phyloP scores from a whole-genome alignment of 495 filamentous ascomycete genomes.

The Tuber melanosporum region DNA sequence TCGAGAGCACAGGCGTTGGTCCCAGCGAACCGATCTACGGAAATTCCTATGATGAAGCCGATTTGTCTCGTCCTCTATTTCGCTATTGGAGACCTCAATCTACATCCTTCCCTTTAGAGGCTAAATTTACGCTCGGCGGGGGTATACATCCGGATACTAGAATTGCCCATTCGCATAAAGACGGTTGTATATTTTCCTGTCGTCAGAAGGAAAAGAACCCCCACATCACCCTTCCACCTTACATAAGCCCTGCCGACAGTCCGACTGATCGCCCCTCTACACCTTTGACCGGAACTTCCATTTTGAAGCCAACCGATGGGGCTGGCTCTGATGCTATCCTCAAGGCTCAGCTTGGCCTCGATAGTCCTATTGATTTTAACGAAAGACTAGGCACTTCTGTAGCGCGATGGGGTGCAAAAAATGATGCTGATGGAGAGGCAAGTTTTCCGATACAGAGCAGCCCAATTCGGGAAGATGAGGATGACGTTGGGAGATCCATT shows the following conservation, averaged over 20 bases:
- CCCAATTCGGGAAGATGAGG: conserved; percentile 10
- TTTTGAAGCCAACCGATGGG: conserved; percentile 1
- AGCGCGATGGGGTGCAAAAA: neutral
- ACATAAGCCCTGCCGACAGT: conserved; percentile 40
- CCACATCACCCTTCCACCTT: conserved; percentile 33
- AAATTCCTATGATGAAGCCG: conserved; percentile 15
- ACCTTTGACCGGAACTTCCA: conserved; percentile 9
- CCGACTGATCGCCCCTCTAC: conserved; percentile 39
- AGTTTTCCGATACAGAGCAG: neutral
- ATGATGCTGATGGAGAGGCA: neutral
- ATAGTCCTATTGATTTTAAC: conserved; percentile 18
- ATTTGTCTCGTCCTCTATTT: conserved; percentile 31
- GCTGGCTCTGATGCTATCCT: conserved; percentile 17
- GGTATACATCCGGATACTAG: conserved; percentile 23
- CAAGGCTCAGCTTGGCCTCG: conserved; percentile 18
- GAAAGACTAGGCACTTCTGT: conserved; percentile 27
- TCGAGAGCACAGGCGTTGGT: conserved; percentile 13
- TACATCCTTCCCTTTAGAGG: conserved; percentile 32
- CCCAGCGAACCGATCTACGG: conserved; percentile 12
- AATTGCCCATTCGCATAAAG: neutral
- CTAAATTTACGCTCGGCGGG: conserved; percentile 33
- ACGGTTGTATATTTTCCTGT: neutral
- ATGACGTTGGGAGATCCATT: conserved; percentile 34
- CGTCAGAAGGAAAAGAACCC: neutral
- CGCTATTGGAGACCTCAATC: conserved; percentile 36